phyloP scores from a whole-genome alignment of 2,329 filamentous ascomycete species.

The Colletotrichum sp. region DNA sequence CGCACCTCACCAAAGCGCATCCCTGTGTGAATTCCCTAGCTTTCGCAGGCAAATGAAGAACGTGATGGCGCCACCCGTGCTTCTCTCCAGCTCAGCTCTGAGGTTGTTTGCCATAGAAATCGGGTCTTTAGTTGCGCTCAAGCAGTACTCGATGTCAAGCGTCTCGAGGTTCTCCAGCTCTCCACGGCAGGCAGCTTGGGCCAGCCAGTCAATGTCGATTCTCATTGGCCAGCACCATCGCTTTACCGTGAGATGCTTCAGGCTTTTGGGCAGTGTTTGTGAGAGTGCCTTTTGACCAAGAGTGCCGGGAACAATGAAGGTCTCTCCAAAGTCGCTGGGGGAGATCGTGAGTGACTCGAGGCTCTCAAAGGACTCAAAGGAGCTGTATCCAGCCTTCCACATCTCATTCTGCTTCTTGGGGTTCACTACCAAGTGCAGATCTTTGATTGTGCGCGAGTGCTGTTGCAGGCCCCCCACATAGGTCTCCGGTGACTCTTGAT shows the following conservation, averaged over 20 bases:
- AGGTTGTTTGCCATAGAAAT: neutral
- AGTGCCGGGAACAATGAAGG: neutral
- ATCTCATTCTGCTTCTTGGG: neutral
- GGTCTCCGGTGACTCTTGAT: neutral
- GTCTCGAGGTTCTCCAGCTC: neutral
- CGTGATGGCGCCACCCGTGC: neutral
- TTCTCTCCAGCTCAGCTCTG: neutral
- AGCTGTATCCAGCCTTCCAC: neutral
- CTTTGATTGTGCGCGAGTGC: neutral
- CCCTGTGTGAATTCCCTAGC: neutral
- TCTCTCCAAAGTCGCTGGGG: neutral
- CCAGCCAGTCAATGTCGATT: neutral
- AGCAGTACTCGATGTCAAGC: neutral
- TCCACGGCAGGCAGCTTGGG: neutral
- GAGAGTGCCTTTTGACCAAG: neutral
- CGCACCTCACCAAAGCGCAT: neutral
- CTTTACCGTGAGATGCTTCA: neutral
- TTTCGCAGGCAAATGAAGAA: neutral
- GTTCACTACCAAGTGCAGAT: neutral
- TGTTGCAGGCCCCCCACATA: neutral
- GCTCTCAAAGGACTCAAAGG: neutral
- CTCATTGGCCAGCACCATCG: neutral
- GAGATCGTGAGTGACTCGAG: neutral
- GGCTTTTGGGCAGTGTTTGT: neutral
- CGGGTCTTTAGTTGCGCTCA: neutral